Evolutionary conservation across 345 rosid genomes (phyloP).

Genomic region (Cardamine occulta): DNA sequence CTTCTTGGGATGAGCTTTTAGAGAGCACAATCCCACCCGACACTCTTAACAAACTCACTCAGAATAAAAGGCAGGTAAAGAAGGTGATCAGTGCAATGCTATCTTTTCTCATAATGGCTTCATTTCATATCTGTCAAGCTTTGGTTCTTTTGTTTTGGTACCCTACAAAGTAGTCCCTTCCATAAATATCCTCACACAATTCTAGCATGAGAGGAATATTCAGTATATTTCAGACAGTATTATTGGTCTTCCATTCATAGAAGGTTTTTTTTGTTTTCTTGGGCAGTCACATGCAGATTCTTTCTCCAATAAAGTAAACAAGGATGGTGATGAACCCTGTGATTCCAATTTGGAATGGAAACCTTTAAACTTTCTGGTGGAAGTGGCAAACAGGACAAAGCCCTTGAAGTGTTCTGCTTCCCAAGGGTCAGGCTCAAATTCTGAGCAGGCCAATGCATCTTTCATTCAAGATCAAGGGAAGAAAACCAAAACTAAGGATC

Average conservation of each 20-base stretch:
- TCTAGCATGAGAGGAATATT: neutral
- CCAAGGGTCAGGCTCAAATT: conserved; percentile 54
- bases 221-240: neutral
- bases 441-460: conserved; percentile 41
- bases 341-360: conserved; percentile 78
- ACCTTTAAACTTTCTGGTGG: conserved; percentile 79
- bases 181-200: neutral
- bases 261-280: conserved; percentile 1
- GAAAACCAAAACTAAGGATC: conserved; percentile 54
- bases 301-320: conserved; percentile 40
- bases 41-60: conserved; percentile 51
- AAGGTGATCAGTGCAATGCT: conserved; percentile 26
- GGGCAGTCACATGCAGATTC: conserved; percentile 58
- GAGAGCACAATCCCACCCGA: conserved; percentile 67
- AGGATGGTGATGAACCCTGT: conserved; percentile 52
- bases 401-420: conserved; percentile 61
- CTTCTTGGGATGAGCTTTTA: conserved; percentile 50
- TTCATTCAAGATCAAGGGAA: conserved; percentile 42
- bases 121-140: conserved; percentile 10
- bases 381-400: conserved; percentile 83
- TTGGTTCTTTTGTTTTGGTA: neutral
- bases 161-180: neutral
- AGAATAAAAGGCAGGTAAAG: conserved; percentile 63
- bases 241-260: conserved; percentile 2
- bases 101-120: neutral